Evolutionary conservation across 805 yeast genomes (phyloP), one percentile per base, ranked within the genome.

Genomic region (Metschnikowia kofuensis): DNA sequence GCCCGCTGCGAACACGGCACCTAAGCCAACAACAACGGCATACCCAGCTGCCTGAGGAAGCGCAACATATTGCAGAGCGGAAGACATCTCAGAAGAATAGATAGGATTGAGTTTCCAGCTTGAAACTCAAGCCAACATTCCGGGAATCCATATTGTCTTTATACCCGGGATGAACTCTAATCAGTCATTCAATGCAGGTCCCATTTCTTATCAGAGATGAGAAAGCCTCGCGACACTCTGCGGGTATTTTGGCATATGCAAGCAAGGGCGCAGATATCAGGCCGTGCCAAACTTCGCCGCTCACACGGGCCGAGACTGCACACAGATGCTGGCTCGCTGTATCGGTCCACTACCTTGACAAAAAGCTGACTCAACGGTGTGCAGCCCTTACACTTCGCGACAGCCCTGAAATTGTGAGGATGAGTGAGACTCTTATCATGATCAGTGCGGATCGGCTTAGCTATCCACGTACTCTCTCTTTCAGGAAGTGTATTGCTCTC

Each of bases 11-110:
- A 89, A 89, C 16, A 83, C 83, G 38, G 83, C 77, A 38, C 97
- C 96, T n/a, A 90, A 76, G 16, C 96, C 97, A 15, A 88, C 85
- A 26, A 90, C 87, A 45, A 89, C 84, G 16, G 89, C 96, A 60
- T 89, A 89, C 7, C 97, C 96, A 1, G 87, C 89, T 35, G 89
- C 86, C 66, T 88, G 87, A 2, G 88, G 82, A 35, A 84, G 72
- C 6, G 77, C 70, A 16, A 59, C 55, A 44, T 53, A 59, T 35
- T 45, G 50, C 34, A 56, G 54, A 14, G 52, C 48, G 44, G 59
- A 43, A 35, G 62, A 45, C 62, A 61, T 59, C 35, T 12, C 32
- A 10, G 32, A 10, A 30, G 5, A 10, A 10, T 30, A 13, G 13
- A 8, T 3, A 21, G 21, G 21, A 21, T 21, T 21, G 21, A 21